phyloP scores from a whole-genome alignment of 208 protist genomes.

The Trypanosoma brucei region DNA sequence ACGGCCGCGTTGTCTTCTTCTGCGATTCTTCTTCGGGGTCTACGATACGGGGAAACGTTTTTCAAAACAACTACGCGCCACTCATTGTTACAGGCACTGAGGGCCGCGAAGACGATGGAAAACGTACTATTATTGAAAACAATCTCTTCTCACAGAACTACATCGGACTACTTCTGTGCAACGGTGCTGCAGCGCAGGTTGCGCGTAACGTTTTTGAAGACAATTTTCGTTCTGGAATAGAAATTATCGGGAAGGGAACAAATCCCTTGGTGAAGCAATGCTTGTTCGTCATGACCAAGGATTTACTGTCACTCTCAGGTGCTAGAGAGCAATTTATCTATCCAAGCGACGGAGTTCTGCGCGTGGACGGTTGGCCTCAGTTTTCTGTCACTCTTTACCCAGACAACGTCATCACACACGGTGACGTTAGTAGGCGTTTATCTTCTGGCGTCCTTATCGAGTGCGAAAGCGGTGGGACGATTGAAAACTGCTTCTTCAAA shows the following conservation, averaged over 20 bases:
- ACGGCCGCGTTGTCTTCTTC: constrained; percentile 40
- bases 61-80: constrained; percentile 52
- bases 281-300: constrained; percentile 35
- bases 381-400: constrained; percentile 34
- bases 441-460: constrained; percentile 50
- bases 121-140: constrained; percentile 22
- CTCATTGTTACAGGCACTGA: constrained; percentile 35
- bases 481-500: constrained; percentile 52
- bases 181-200: constrained; percentile 52
- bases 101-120: neutral
- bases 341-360: constrained; percentile 30
- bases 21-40: constrained; percentile 18
- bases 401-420: constrained; percentile 22
- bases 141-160: constrained; percentile 73
- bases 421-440: constrained; percentile 18
- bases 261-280: constrained; percentile 41
- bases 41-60: constrained; percentile 49
- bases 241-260: constrained; percentile 56
- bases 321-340: neutral
- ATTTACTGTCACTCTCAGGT: neutral
- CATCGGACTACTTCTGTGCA: constrained; percentile 65
- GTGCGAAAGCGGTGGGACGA: constrained; percentile 27
- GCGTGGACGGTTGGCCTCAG: constrained; percentile 19
- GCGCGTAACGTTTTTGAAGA: constrained; percentile 62
- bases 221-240: constrained; percentile 64